These are phyloP conservation scores for Centrapalus pauciflorus DNA, from an alignment of 129 eudicot genomes.

Conservation along the genomic window DNA sequence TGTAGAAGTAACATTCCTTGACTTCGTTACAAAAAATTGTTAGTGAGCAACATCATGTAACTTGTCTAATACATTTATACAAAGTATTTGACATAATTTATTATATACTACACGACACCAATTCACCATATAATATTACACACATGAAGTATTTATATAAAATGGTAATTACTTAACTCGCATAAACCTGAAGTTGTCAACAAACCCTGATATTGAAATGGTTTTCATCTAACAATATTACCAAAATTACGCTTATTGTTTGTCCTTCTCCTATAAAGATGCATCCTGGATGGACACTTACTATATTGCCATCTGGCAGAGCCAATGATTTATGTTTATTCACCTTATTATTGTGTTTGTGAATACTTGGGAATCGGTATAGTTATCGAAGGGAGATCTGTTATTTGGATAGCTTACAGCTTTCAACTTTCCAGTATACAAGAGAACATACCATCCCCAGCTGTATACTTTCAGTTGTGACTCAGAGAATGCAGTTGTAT, in stretches of 20 bases:
- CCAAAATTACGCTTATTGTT: not conserved
- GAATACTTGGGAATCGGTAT: not conserved
- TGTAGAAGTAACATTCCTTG: not conserved
- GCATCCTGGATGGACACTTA: not conserved
- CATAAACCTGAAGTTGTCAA: not conserved
- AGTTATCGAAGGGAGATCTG: not conserved
- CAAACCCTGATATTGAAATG: not conserved
- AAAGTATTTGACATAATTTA: not conserved
- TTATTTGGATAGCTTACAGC: not conserved
- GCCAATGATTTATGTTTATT: not conserved
- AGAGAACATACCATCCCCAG: constrained; percentile 91
- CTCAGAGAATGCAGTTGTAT: constrained; percentile 82
- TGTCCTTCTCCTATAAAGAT: not conserved
- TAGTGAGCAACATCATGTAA: not conserved
- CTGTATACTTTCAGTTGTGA: constrained; percentile 65
- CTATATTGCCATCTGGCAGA: not conserved
- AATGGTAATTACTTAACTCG: not conserved
- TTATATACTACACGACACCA: not conserved
- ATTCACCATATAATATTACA: not conserved
- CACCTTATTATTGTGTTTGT: not conserved
- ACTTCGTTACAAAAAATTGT: not conserved
- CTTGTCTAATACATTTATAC: not conserved
- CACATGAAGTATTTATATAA: not conserved
- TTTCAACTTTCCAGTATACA: not conserved
- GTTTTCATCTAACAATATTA: not conserved